Evolutionary conservation across 139 green algal genomes (phyloP).

Genomic region (Coelastrella sp.): DNA sequence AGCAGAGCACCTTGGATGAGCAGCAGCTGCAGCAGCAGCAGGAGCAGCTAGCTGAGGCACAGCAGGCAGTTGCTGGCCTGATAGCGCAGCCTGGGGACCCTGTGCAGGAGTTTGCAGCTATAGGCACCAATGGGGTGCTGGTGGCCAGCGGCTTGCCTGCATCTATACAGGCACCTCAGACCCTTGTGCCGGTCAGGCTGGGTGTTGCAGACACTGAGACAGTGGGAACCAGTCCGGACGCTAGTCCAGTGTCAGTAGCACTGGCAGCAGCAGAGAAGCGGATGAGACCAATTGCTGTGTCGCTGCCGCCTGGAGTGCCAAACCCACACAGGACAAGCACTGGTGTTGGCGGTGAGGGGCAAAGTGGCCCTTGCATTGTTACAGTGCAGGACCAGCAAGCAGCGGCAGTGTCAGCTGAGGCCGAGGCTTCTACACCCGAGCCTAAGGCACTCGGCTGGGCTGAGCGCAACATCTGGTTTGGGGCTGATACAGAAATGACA

Average conservation of each 20-base stretch:
- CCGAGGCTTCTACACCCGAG: conserved; percentile 7
- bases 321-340: neutral
- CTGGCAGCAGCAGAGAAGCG: neutral
- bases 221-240: neutral
- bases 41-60: neutral
- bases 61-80: neutral
- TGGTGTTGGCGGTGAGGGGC: neutral
- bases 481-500: conserved; percentile 42
- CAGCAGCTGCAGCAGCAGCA: conserved; percentile 4
- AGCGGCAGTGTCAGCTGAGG: conserved; percentile 16
- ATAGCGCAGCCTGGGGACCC: neutral
- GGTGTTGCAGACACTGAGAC: neutral
- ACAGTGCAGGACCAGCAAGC: neutral
- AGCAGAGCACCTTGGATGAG: neutral
- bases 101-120: neutral
- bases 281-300: neutral
- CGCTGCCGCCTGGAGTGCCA: neutral
- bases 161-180: neutral
- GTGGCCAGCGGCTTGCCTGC: conserved; percentile 3
- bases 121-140: neutral
- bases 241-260: conserved; percentile 29
- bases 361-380: neutral
- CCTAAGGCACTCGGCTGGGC: conserved; percentile 40
- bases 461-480: conserved; percentile 46
- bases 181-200: conserved; percentile 11